These are phyloP conservation scores for Raphidocelis subcapitata DNA, from an alignment of 139 green algal species.

Conservation along the genomic window DNA sequence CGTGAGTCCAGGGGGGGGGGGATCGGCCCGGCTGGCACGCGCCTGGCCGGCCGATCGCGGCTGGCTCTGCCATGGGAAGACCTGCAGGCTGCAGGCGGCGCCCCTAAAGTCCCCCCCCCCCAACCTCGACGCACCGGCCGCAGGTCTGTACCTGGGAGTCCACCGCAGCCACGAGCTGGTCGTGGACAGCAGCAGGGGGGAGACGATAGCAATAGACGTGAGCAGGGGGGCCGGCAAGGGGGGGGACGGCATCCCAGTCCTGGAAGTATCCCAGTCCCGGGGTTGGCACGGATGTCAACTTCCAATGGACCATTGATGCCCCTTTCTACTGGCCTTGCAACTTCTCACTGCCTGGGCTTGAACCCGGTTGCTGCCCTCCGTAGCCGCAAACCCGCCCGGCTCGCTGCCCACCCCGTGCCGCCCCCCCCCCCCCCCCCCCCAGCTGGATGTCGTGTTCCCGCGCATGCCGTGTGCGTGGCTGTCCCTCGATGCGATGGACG, in stretches of 20 bases:
- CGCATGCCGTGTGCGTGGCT: slow-evolving; percentile 89
- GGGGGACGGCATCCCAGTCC: no score
- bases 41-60: background rate
- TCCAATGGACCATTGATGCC: background rate
- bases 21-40: background rate
- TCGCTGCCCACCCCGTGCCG: background rate
- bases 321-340: background rate
- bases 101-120: no score
- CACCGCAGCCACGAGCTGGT: slow-evolving; percentile 77
- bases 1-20: slow-evolving; percentile 46
- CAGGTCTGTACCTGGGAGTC: slow-evolving; percentile 77
- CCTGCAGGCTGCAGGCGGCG: background rate
- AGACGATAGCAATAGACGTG: slow-evolving; percentile 90
- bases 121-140: no score
- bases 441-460: slow-evolving; percentile 93
- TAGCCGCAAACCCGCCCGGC: no score
- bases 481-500: slow-evolving; percentile 95
- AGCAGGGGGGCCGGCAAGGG: background rate
- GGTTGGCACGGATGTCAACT: background rate
- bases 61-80: background rate
- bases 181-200: slow-evolving; percentile 86
- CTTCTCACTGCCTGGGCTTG: no score
- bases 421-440: slow-evolving; percentile 6
- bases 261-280: no score
- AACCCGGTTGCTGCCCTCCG: no score